A percentile compares a stretch with the other conserved stretches of the same genome.
phyloP scores from a whole-genome alignment of 345 rosid species.

The Populus euphratica region DNA sequence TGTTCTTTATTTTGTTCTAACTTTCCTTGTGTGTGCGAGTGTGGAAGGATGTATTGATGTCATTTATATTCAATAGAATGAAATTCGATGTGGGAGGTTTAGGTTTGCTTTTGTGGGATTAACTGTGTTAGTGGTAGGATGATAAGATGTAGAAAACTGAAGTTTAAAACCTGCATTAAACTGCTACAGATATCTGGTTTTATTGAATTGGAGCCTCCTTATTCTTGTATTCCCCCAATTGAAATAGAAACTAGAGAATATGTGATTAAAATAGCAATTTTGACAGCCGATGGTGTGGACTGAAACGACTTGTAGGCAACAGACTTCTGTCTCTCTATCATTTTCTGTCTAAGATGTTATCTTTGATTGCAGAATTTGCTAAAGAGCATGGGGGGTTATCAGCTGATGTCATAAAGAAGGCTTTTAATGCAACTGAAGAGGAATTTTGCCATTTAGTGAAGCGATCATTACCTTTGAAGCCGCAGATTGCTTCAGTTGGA shows the following conservation, averaged over 20 bases:
- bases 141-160: neutral
- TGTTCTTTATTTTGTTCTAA: neutral
- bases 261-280: neutral
- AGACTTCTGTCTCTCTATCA: neutral
- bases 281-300: neutral
- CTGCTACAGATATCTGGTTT: neutral
- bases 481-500: constrained; percentile 90
- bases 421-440: constrained; percentile 86
- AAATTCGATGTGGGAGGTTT: neutral
- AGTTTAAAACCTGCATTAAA: neutral
- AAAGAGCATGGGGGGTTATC: constrained; percentile 85
- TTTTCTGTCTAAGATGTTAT: neutral
- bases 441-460: constrained; percentile 77
- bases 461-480: constrained; percentile 54
- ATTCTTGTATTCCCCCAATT: neutral
- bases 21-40: neutral
- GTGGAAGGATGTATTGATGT: neutral
- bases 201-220: neutral
- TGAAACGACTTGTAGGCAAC: neutral
- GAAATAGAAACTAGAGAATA: neutral
- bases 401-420: constrained; percentile 69
- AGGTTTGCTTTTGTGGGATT: neutral
- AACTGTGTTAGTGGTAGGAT: neutral
- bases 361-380: constrained; percentile 53
- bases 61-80: neutral